Evolutionary conservation across 768 basidiomycete genomes (phyloP), one percentile per base, ranked within the genome.

Genomic region (Auricularia heimuer): DNA sequence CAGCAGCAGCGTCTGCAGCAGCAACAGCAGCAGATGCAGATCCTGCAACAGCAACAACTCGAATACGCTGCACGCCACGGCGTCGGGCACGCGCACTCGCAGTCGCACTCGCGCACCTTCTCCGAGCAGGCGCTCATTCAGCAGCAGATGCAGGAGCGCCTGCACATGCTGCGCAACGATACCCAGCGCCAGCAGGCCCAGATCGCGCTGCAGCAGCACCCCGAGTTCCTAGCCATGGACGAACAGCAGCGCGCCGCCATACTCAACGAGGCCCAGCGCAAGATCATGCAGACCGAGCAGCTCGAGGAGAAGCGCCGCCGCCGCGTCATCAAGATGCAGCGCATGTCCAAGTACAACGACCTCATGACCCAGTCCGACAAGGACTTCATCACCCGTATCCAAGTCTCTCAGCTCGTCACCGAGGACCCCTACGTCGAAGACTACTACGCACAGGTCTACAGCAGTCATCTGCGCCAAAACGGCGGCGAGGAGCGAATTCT

Each of bases 381-480:
- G 78, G 97, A 98, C 73, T 99, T 98, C 73, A 98, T 99, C 77
- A 98, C 97, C 42, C 87, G 97, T 33, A 98, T 99, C 68, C 97
- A 99, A 75, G 92, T 99, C 39, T 98, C 96, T 1, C 97, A 98
- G 72, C 89, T 98, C 51, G 94, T 97, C 54, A 96, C 94, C 4
- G 88, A 92, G 71, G 97, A 99, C 76, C 97, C 97, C 0, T 98
- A 96, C 75, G 87, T 92, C 37, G 96, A 98, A 68, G 97, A 99
- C 74, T 99, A 98, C 74, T 99, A 99, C 72, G 97, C 94, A 11
- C 95, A 98, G 75, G 94, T 98, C 2, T 94, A 92, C 72, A 88
- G 90, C 45, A 90, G 92, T 1, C 84, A 96, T 65, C 71, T 92
- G 62, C 86, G 93, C 56, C 63, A 66, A 24, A 85, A 86, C 62